phyloP scores from a whole-genome alignment of 495 filamentous ascomycete species.

The Aspergillus sclerotiicarbonarius region DNA sequence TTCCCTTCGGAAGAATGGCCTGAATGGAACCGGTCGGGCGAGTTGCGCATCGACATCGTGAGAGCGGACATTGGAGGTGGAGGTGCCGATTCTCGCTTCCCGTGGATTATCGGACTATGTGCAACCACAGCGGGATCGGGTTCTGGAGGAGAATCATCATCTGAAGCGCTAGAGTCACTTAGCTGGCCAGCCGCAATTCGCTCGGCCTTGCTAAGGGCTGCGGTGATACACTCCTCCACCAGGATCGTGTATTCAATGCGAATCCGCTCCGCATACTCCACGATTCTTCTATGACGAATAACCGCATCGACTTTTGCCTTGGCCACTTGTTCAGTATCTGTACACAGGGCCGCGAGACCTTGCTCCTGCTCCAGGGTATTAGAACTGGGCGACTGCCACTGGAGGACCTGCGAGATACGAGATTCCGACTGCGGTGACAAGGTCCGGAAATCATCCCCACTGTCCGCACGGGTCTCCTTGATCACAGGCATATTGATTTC shows the following conservation, averaged over 20 bases:
- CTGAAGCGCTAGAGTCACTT: conserved; percentile 65
- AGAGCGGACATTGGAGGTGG: conserved; percentile 36
- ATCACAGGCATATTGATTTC: conserved; percentile 93
- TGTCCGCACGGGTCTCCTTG: conserved; percentile 70
- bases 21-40: conserved; percentile 31
- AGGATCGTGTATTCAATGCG: conserved; percentile 86
- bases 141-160: conserved; percentile 45
- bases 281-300: conserved; percentile 82
- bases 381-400: conserved; percentile 91
- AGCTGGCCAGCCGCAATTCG: conserved; percentile 80
- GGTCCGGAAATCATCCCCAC: conserved; percentile 72
- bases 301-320: conserved; percentile 90
- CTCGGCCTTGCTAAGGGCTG: conserved; percentile 85
- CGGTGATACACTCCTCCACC: conserved; percentile 92
- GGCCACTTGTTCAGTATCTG: conserved; percentile 80
- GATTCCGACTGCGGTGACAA: conserved; percentile 94
- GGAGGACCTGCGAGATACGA: conserved; percentile 84
- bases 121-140: not conserved
- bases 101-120: conserved; percentile 10
- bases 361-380: conserved; percentile 94
- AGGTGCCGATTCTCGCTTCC: conserved; percentile 16
- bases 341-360: conserved; percentile 80
- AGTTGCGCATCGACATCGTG: conserved; percentile 45
- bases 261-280: conserved; percentile 95
- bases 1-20: conserved; percentile 40